Evolutionary conservation across 371 early-diverging fungal species (phyloP).

Genomic region (Astathelohania contejeani): DNA sequence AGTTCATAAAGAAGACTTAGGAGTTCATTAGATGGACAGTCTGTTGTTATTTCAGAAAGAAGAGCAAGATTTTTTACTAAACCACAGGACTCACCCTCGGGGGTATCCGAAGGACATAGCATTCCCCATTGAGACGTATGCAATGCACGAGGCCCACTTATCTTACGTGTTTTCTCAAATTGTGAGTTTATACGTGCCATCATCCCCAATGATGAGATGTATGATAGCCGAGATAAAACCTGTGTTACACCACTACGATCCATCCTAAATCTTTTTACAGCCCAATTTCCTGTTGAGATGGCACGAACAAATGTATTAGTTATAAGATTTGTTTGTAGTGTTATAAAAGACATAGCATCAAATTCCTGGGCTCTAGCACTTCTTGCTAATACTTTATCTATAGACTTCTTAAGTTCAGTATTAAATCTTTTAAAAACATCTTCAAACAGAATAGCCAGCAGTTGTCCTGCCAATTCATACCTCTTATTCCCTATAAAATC

Average conservation of each 20-base stretch:
- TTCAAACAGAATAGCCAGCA: constrained; percentile 88
- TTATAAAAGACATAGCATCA: constrained; percentile 70
- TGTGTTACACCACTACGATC: constrained; percentile 97
- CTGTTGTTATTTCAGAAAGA: constrained; percentile 94
- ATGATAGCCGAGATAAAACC: constrained; percentile 79
- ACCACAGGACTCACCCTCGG: constrained; percentile 99
- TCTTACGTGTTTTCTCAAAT: constrained; percentile 98
- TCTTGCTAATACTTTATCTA: constrained; percentile 77
- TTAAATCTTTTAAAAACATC: constrained; percentile 95
- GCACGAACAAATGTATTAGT: constrained; percentile 81
- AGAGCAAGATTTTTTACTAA: constrained; percentile 94
- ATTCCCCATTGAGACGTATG: constrained; percentile 97
- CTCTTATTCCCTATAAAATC: constrained; percentile 99
- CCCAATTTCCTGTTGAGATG: constrained; percentile 98
- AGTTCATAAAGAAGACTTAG: constrained; percentile 63
- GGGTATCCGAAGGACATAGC: constrained; percentile 95
- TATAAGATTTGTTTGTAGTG: constrained; percentile 68
- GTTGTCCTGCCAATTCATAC: constrained; percentile 93
- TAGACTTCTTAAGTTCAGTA: constrained; percentile 57
- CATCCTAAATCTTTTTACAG: constrained; percentile 98
- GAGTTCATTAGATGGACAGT: constrained; percentile 60
- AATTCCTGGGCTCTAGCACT: constrained; percentile 76
- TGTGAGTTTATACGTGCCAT: constrained; percentile 93
- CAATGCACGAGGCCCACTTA: constrained; percentile 86
- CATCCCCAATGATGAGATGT: constrained; percentile 93